Percentiles rank a stretch among this genome's conserved stretches.
phyloP scores from a whole-genome alignment of 352 stramenopile species.

The Halophytophthora polymorphica region DNA sequence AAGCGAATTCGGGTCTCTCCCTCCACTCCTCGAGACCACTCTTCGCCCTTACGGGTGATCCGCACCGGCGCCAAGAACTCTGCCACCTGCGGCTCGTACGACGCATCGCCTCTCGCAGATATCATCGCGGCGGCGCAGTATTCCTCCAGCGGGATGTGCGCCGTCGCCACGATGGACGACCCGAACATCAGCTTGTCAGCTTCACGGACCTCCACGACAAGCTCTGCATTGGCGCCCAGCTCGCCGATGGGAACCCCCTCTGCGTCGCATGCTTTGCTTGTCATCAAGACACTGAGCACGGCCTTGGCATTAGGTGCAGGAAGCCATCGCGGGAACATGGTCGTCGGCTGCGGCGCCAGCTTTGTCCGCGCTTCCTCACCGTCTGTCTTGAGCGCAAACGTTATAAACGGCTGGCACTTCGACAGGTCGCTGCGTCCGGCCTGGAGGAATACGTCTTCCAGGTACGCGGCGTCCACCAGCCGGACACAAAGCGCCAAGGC shows the following conservation, averaged over 20 bases:
- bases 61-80: constrained; percentile 50
- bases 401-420: constrained; percentile 47
- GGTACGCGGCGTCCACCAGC: constrained; percentile 43
- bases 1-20: constrained; percentile 41
- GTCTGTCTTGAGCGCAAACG: constrained; percentile 34
- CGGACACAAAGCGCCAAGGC: constrained; percentile 39
- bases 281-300: constrained; percentile 35
- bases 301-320: constrained; percentile 29
- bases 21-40: constrained; percentile 9
- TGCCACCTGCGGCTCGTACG: constrained; percentile 28
- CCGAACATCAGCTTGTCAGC: constrained; percentile 68
- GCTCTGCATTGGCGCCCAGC: constrained; percentile 20
- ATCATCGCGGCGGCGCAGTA: constrained; percentile 44
- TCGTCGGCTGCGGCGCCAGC: constrained; percentile 36
- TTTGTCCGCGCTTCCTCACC: constrained; percentile 33
- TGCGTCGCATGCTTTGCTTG: constrained; percentile 8
- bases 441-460: constrained; percentile 53
- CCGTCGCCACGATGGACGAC: constrained; percentile 56
- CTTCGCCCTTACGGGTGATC: constrained; percentile 22
- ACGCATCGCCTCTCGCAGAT: constrained; percentile 8
- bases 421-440: constrained; percentile 43
- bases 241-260: constrained; percentile 6
- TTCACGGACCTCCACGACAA: constrained; percentile 69
- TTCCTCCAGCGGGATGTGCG: constrained; percentile 41
- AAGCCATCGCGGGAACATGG: constrained; percentile 67